phyloP scores from a whole-genome alignment of 148 eudicot species.

The Selenicereus undatus region DNA sequence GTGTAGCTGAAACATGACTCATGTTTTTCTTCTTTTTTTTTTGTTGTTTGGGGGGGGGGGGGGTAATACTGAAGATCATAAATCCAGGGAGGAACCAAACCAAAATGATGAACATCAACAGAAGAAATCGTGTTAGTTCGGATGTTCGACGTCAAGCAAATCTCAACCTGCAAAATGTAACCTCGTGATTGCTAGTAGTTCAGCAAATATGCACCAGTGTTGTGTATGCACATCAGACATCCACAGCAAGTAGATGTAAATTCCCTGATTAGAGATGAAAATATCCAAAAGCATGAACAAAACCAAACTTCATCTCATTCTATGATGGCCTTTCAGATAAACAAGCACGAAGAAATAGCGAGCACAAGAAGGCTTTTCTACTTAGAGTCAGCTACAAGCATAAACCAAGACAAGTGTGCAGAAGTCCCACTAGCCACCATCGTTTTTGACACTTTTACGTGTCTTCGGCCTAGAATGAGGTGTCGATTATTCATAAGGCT shows the following conservation, averaged over 20 bases:
- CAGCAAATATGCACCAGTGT: neutral
- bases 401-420: neutral
- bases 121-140: slow-evolving; percentile 71
- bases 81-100: slow-evolving; percentile 32
- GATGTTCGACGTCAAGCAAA: slow-evolving; percentile 96
- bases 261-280: neutral
- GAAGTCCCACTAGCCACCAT: neutral
- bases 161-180: slow-evolving; percentile 73
- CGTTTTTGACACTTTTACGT: neutral
- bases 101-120: slow-evolving; percentile 88
- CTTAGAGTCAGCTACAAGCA: neutral
- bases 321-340: neutral
- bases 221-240: neutral
- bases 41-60: neutral
- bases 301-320: neutral
- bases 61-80: neutral
- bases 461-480: neutral
- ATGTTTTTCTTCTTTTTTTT: neutral
- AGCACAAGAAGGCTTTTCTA: neutral
- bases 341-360: neutral
- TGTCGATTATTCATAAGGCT: neutral
- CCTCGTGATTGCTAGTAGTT: slow-evolving; percentile 2
- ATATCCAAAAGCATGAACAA: neutral
- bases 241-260: too few species aligned
- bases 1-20: neutral